These are phyloP conservation scores for Pulchroboletus neoregius DNA, from an alignment of 1,284 basidiomycete species.

Conservation along the genomic window DNA sequence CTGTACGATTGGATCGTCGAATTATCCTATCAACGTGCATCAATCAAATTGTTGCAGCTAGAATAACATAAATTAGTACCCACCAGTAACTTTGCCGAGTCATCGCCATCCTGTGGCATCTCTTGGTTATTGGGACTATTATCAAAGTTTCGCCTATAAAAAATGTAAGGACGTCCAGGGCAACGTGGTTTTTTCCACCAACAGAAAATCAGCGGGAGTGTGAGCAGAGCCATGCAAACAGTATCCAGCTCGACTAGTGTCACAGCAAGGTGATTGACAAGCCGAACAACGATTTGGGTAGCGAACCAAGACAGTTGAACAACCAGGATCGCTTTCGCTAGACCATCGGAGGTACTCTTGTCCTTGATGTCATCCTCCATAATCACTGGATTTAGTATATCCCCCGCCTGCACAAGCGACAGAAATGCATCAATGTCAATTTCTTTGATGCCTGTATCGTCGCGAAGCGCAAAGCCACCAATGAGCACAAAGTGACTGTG, in stretches of 20 bases:
- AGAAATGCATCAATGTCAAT: neutral
- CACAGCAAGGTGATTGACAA: slow-evolving; percentile 20
- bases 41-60: neutral
- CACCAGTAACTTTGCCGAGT: neutral
- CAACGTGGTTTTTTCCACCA: slow-evolving; percentile 39
- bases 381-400: slow-evolving; percentile 6
- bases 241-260: slow-evolving; percentile 35
- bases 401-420: neutral
- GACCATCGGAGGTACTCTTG: slow-evolving; percentile 28
- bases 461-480: slow-evolving; percentile 25
- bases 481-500: slow-evolving; percentile 30
- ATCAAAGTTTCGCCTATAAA: neutral
- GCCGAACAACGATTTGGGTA: slow-evolving; percentile 29
- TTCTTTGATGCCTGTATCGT: neutral
- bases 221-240: slow-evolving; percentile 30
- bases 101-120: neutral
- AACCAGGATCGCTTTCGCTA: slow-evolving; percentile 31
- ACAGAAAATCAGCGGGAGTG: slow-evolving; percentile 24
- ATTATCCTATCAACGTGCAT: neutral
- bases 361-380: slow-evolving; percentile 30
- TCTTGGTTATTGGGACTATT: no score
- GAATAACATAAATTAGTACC: neutral
- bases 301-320: slow-evolving; percentile 35
- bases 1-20: neutral
- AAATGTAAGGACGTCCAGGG: neutral